A percentile compares a stretch with the other conserved stretches of the same genome.
These are phyloP conservation scores for Eucalyptus tenuipes DNA, from an alignment of 345 rosid genomes.

Conservation along the genomic window DNA sequence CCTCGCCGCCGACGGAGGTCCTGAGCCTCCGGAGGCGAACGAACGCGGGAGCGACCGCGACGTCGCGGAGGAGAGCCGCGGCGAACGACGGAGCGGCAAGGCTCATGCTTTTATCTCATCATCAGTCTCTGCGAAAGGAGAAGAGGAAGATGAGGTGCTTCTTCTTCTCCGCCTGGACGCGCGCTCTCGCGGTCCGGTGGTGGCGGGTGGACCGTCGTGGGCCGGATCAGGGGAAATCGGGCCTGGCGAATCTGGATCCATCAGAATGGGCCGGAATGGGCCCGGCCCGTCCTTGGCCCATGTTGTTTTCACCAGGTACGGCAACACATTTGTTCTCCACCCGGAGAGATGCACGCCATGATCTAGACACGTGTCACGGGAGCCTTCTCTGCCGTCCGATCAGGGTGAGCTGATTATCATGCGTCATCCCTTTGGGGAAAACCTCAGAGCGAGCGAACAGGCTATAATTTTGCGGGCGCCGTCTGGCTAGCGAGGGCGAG, in stretches of 20 bases:
- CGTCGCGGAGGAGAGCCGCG: not conserved
- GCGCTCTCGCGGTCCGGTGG: not conserved
- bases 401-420: not conserved
- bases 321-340: not conserved
- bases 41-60: not conserved
- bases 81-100: not conserved
- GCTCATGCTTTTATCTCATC: not conserved
- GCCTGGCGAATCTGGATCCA: not conserved
- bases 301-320: not conserved
- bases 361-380: not conserved
- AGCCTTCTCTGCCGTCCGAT: not conserved
- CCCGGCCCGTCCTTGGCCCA: not conserved
- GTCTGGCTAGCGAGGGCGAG: not conserved
- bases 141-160: not conserved
- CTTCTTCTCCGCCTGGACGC: not conserved
- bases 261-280: not conserved
- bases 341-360: not conserved
- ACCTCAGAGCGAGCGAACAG: not conserved
- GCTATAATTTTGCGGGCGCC: not conserved
- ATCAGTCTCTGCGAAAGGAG: not conserved
- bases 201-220: not conserved
- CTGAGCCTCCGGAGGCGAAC: not conserved
- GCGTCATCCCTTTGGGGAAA: not conserved
- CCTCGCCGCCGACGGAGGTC: not conserved
- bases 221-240: not conserved